Conservation (phyloP, 495 filamentous ascomycete genomes). For the Delitschia confertaspora region DNA sequence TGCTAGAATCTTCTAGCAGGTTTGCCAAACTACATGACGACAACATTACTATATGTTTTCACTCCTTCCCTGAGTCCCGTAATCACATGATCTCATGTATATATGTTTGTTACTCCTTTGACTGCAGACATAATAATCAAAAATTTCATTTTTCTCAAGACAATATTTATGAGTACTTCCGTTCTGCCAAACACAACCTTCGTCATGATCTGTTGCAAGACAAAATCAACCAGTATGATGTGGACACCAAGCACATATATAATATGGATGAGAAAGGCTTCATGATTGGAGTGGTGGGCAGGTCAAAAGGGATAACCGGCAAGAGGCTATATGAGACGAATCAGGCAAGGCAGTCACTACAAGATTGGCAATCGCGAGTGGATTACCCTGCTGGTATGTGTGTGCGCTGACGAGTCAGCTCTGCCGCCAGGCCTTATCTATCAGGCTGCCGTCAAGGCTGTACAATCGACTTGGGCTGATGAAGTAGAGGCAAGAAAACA, state of each 20-base stretch:
- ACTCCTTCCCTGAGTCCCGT: too few relatives aligned
- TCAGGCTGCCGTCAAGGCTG: constrained; percentile 5
- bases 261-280: constrained; percentile 31
- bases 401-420: constrained; percentile 15
- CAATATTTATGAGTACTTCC: too few relatives aligned
- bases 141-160: too few relatives aligned
- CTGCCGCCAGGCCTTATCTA: constrained; percentile 22
- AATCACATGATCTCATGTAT: too few relatives aligned
- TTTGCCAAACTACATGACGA: too few relatives aligned
- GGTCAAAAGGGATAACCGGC: constrained; percentile 3
- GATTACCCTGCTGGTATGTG: constrained; percentile 17
- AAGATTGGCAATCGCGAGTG: constrained; percentile 18
- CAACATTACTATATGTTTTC: too few relatives aligned
- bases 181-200: too few relatives aligned
- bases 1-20: too few relatives aligned
- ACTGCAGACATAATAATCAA: too few relatives aligned
- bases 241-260: constrained; percentile 20
- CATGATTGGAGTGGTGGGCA: constrained; percentile 11
- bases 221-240: constrained; percentile 23
- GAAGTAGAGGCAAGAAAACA: constrained; percentile 11
- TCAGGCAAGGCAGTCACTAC: constrained; percentile 6
- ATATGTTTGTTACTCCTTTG: too few relatives aligned
- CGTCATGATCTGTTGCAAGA: too few relatives aligned
- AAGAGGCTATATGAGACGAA: background rate
- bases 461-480: constrained; percentile 12